Evolutionary conservation across 2,329 filamentous ascomycete species (phyloP).

Genomic region (Rosellinia necatrix): DNA sequence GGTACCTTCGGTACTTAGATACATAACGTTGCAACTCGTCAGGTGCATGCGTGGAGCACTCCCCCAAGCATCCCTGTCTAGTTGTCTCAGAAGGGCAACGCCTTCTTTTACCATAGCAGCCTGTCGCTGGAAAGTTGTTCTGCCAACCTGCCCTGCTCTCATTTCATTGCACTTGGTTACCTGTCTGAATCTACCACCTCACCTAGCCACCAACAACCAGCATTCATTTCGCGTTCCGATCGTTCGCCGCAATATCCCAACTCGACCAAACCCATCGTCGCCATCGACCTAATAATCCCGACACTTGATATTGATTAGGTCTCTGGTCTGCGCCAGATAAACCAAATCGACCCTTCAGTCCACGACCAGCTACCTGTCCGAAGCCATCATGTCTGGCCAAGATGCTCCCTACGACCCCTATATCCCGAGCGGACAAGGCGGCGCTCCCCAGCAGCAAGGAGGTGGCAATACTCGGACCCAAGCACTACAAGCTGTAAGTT

Average conservation of each 20-base stretch:
- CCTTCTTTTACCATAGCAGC: constrained; percentile 21
- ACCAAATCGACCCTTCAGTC: neutral
- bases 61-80: constrained; percentile 1
- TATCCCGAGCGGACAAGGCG: constrained; percentile 71
- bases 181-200: constrained; percentile 11
- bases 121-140: constrained; percentile 18
- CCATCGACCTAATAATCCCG: constrained; percentile 13
- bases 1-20: too few species aligned
- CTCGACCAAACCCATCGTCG: constrained; percentile 2
- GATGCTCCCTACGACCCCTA: constrained; percentile 83
- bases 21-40: neutral
- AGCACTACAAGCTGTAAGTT: constrained; percentile 84
- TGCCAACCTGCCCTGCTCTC: constrained; percentile 9
- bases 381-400: constrained; percentile 55
- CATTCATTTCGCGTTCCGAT: constrained; percentile 19
- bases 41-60: constrained; percentile 14
- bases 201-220: constrained; percentile 12
- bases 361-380: constrained; percentile 5
- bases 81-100: constrained; percentile 29
- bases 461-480: constrained; percentile 58
- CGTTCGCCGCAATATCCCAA: constrained; percentile 11
- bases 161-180: constrained; percentile 18
- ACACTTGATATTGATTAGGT: constrained; percentile 1
- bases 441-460: constrained; percentile 49
- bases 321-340: neutral